A percentile compares a stretch with the other conserved stretches of the same genome.
Evolutionary conservation across 2,329 filamentous ascomycete species (phyloP).

Genomic region (Stagonosporopsis cucurbitacearum): DNA sequence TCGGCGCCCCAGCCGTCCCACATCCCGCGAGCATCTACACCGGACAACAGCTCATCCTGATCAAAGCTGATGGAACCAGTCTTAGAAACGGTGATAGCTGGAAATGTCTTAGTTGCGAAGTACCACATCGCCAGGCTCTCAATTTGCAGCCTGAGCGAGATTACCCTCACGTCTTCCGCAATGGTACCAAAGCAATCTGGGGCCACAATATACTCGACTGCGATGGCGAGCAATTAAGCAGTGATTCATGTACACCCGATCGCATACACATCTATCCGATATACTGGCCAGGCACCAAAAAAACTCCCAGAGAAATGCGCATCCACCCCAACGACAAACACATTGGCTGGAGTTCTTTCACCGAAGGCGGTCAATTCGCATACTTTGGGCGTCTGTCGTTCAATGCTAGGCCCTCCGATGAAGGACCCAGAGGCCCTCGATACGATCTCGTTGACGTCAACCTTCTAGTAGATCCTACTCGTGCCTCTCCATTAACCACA

Average conservation of each 20-base stretch:
- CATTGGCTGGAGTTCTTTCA: constrained; percentile 53
- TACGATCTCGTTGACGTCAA: constrained; percentile 54
- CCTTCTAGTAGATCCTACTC: constrained; percentile 28
- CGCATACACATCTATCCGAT: constrained; percentile 52
- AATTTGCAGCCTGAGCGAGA: constrained; percentile 32
- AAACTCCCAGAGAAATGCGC: constrained; percentile 52
- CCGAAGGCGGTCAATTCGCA: constrained; percentile 29
- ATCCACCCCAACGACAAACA: constrained; percentile 56
- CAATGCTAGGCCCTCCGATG: constrained; percentile 43
- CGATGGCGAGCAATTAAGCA: constrained; percentile 36
- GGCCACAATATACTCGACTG: constrained; percentile 50
- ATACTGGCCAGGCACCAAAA: constrained; percentile 47
- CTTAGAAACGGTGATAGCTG: constrained; percentile 56
- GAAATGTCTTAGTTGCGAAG: constrained; percentile 58
- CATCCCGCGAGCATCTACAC: constrained; percentile 52
- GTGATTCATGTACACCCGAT: constrained; percentile 49
- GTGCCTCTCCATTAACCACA: not conserved
- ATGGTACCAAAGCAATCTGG: constrained; percentile 48
- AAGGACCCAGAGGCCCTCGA: constrained; percentile 13
- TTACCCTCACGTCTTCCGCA: constrained; percentile 55
- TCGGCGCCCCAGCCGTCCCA: constrained; percentile 50
- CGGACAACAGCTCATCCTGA: constrained; percentile 51
- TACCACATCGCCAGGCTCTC: constrained; percentile 43
- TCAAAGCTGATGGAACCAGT: constrained; percentile 50
- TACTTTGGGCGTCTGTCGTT: constrained; percentile 53